These are phyloP conservation scores for Exophiala sp. DNA, from an alignment of 2,329 filamentous ascomycete species.

Conservation along the genomic window DNA sequence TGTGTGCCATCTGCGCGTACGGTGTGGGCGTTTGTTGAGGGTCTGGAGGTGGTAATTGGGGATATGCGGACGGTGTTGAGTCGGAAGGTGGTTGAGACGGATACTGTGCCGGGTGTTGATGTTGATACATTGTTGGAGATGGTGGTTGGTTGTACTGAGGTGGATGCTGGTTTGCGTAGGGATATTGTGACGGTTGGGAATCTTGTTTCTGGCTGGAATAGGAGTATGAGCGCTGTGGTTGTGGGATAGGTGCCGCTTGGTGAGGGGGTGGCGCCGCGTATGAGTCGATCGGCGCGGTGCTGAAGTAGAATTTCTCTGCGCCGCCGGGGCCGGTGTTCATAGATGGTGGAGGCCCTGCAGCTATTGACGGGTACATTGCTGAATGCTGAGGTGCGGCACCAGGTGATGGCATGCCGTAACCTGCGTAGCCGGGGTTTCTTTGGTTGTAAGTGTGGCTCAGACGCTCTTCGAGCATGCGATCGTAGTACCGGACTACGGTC, in stretches of 20 bases:
- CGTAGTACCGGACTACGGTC: conserved; percentile 94
- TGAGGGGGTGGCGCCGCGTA: conserved; percentile 46
- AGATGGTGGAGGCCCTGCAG: conserved; percentile 46
- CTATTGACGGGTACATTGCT: conserved; percentile 69
- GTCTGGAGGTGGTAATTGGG: conserved; percentile 21
- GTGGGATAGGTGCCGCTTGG: conserved; percentile 48
- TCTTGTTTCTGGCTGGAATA: conserved; percentile 25
- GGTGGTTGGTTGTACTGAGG: conserved; percentile 20
- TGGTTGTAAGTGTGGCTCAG: conserved; percentile 79
- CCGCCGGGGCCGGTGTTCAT: conserved; percentile 45
- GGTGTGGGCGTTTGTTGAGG: conserved; percentile 19
- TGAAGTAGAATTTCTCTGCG: conserved; percentile 79
- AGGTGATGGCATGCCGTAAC: conserved; percentile 38
- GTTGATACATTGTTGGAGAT: conserved; percentile 24
- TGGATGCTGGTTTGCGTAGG: conserved; percentile 16
- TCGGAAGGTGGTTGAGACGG: conserved; percentile 11
- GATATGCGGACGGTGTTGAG: conserved; percentile 22
- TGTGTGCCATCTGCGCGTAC: conserved; percentile 13
- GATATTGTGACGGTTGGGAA: conserved; percentile 15
- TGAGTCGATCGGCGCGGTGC: conserved; percentile 52
- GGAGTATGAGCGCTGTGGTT: conserved; percentile 28
- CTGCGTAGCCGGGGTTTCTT: conserved; percentile 63
- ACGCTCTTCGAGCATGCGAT: conserved; percentile 94
- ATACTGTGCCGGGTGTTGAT: conserved; percentile 15
- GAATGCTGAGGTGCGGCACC: conserved; percentile 47